phyloP scores from a whole-genome alignment of 2,329 filamentous ascomycete genomes.

The Penicillium sp. region DNA sequence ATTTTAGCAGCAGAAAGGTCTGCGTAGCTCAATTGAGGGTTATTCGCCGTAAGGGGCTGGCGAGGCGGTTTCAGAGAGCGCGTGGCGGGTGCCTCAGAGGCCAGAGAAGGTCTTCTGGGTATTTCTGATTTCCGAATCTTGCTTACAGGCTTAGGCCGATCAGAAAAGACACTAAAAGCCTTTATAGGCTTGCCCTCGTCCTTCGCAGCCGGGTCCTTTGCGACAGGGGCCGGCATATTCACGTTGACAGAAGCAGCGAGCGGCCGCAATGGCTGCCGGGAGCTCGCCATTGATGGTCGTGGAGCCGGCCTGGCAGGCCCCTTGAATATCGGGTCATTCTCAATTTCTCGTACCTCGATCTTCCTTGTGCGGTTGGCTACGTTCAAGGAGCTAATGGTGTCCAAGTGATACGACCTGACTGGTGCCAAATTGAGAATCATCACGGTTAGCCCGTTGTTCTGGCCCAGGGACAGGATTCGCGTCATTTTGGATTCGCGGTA shows the following conservation, averaged over 20 bases:
- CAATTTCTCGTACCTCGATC: conserved; percentile 91
- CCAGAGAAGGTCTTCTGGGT: conserved; percentile 47
- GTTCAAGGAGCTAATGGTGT: conserved; percentile 89
- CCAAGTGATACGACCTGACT: conserved; percentile 86
- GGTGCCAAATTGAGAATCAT: conserved; percentile 97
- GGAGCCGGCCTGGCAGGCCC: conserved; percentile 61
- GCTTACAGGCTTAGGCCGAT: conserved; percentile 56
- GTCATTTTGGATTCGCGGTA: conserved; percentile 98
- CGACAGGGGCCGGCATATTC: conserved; percentile 58
- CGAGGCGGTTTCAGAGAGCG: conserved; percentile 54
- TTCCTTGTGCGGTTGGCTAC: conserved; percentile 95
- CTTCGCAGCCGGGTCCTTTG: conserved; percentile 52
- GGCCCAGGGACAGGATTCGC: conserved; percentile 82
- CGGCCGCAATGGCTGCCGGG: conserved; percentile 76
- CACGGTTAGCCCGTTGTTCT: conserved; percentile 91
- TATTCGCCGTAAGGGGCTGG: conserved; percentile 22
- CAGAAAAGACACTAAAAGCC: conserved; percentile 82
- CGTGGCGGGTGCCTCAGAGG: conserved; percentile 31
- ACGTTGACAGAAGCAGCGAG: conserved; percentile 74
- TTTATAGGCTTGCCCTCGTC: conserved; percentile 72
- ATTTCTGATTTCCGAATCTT: conserved; percentile 42
- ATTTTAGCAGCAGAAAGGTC: conserved; percentile 71
- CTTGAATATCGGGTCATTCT: conserved; percentile 90
- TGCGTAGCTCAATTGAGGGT: conserved; percentile 44
- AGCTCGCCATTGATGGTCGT: conserved; percentile 42